These are phyloP conservation scores for Stagonosporopsis tanaceti DNA, from an alignment of 2,329 filamentous ascomycete genomes.

Conservation along the genomic window DNA sequence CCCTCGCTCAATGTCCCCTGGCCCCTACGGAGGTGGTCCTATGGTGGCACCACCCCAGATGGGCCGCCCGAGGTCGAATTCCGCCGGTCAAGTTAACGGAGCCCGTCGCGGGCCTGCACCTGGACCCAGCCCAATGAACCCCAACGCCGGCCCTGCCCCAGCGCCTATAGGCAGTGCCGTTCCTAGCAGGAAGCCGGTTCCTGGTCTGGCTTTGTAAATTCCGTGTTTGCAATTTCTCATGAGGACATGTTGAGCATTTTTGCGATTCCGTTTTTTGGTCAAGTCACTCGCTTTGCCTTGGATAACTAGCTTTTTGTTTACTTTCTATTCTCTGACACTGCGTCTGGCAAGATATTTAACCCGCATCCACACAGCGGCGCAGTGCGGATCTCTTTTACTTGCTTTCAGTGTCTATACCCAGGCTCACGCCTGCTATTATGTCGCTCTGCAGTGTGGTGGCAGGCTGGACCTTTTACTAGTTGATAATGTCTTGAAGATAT, in stretches of 20 bases:
- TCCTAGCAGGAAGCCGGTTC: conserved; percentile 57
- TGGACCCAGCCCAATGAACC: conserved; percentile 49
- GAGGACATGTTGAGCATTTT: conserved; percentile 31
- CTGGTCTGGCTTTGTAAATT: conserved; percentile 54
- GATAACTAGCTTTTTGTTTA: conserved; percentile 21
- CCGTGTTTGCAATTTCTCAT: conserved; percentile 26
- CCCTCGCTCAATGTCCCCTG: conserved; percentile 50
- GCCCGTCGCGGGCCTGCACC: conserved; percentile 41
- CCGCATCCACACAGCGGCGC: background rate
- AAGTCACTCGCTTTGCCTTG: conserved; percentile 15
- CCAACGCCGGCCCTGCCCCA: conserved; percentile 5
- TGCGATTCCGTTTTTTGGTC: conserved; percentile 19
- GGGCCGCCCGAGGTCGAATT: conserved; percentile 49
- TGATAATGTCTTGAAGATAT: conserved; percentile 41
- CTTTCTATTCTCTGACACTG: conserved; percentile 15
- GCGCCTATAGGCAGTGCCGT: conserved; percentile 28
- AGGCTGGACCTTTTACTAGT: conserved; percentile 18
- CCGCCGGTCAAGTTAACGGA: conserved; percentile 41
- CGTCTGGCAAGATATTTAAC: conserved; percentile 6
- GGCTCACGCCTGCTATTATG: conserved; percentile 5
- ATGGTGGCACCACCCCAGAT: conserved; percentile 43
- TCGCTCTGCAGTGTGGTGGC: background rate
- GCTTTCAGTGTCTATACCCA: conserved; percentile 32
- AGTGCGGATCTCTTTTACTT: conserved; percentile 13
- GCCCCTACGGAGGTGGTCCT: conserved; percentile 49